Percentiles rank a stretch among this genome's conserved stretches.
Conservation (phyloP, 2,329 filamentous ascomycete genomes). For the Verticillium alfalfae region DNA sequence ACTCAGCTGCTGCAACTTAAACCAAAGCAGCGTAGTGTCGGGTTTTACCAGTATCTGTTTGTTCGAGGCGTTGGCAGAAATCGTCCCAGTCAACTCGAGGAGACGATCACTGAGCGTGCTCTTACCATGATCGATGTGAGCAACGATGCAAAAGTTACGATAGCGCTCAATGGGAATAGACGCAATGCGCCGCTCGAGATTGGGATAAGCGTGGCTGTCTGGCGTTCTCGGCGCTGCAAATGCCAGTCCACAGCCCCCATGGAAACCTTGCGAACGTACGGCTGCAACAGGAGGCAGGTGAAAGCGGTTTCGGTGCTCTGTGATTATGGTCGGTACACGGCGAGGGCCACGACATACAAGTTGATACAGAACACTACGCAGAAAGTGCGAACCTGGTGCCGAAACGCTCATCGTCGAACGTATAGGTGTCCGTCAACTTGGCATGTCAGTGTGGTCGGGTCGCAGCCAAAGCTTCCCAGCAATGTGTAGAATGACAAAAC, state of each 20-base stretch:
- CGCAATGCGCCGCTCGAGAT: slow-evolving; percentile 57
- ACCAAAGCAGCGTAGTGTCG: neutral
- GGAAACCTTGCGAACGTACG: neutral
- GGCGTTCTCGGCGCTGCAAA: neutral
- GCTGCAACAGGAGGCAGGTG: neutral
- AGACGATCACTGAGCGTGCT: slow-evolving; percentile 90
- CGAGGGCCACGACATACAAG: neutral
- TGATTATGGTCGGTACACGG: too few relatives aligned
- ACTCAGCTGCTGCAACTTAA: neutral
- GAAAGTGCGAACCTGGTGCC: neutral
- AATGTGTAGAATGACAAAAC: too few relatives aligned
- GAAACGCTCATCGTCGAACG: neutral
- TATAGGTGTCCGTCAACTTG: neutral
- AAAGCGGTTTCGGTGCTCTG: neutral
- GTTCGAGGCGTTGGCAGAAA: slow-evolving; percentile 71
- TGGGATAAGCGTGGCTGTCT: slow-evolving; percentile 12
- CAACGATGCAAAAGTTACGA: slow-evolving; percentile 97
- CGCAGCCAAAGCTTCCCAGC: too few relatives aligned
- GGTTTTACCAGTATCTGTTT: slow-evolving; percentile 74
- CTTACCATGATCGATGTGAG: slow-evolving; percentile 98
- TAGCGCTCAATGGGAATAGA: slow-evolving; percentile 74
- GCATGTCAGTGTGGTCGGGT: neutral
- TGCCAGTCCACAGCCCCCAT: neutral
- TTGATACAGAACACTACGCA: neutral
- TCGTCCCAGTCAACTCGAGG: slow-evolving; percentile 90